Conservation (phyloP, 306 rosid genomes). For the Quercus engelmannii region DNA sequence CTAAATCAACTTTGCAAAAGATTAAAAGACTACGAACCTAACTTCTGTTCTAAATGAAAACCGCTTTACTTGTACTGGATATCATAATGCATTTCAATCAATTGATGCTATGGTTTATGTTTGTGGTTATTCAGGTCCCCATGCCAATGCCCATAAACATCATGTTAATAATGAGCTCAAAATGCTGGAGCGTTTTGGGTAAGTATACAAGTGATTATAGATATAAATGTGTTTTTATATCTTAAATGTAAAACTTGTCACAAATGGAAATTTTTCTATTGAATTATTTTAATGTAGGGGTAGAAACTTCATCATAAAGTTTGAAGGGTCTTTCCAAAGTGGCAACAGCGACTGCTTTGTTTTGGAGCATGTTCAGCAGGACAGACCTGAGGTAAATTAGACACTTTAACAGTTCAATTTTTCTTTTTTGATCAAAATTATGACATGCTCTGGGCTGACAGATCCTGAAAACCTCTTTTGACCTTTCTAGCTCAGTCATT, state of each 20-base stretch:
- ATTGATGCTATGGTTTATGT: too few relatives aligned
- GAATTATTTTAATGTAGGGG: conserved; percentile 46
- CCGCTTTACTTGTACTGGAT: too few relatives aligned
- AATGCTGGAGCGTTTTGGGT: conserved; percentile 83
- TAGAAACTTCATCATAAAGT: conserved; percentile 51
- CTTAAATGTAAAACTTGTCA: not conserved
- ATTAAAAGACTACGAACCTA: too few relatives aligned
- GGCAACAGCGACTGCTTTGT: conserved; percentile 57
- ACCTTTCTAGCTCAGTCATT: too few relatives aligned
- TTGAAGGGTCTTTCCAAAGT: conserved; percentile 45
- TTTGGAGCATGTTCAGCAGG: conserved; percentile 80
- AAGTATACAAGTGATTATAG: conserved; percentile 1
- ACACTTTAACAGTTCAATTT: not conserved
- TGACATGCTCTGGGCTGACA: too few relatives aligned
- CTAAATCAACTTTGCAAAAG: too few relatives aligned
- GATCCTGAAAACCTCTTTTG: too few relatives aligned
- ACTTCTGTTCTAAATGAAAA: too few relatives aligned
- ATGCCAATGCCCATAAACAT: conserved; percentile 50
- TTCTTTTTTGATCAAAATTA: not conserved
- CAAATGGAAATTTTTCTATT: too few relatives aligned
- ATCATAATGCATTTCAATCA: too few relatives aligned
- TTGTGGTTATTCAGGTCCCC: conserved; percentile 51
- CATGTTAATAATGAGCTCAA: conserved; percentile 56
- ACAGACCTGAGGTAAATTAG: conserved; percentile 78
- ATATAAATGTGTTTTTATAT: not conserved